These are phyloP conservation scores for Andrographis paniculata DNA, from an alignment of 305 asterid species.

Conservation along the genomic window DNA sequence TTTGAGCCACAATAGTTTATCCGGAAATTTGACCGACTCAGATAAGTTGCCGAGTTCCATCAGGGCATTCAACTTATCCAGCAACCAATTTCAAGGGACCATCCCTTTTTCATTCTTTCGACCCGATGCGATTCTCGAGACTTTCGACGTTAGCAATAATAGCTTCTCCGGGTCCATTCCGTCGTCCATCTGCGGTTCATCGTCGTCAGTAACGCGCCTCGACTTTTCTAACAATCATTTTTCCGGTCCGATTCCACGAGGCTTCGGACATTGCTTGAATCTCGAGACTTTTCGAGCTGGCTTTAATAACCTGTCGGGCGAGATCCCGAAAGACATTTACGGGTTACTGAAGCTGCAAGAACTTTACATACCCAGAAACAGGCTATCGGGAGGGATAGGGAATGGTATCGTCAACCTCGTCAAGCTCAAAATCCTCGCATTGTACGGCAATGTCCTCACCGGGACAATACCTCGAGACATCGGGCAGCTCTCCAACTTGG, in stretches of 20 bases:
- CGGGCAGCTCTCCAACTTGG: slow-evolving; percentile 53
- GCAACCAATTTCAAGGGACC: slow-evolving; percentile 49
- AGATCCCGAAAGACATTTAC: slow-evolving; percentile 52
- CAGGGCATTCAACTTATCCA: slow-evolving; percentile 45
- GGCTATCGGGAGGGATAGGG: slow-evolving; percentile 45
- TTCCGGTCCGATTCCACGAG: slow-evolving; percentile 41
- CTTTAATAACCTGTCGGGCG: slow-evolving; percentile 49
- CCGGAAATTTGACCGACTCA: slow-evolving; percentile 26
- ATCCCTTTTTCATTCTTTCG: slow-evolving; percentile 34
- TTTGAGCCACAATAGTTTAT: slow-evolving; percentile 57
- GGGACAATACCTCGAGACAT: slow-evolving; percentile 60
- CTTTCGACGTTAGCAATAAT: slow-evolving; percentile 61
- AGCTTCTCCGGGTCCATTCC: slow-evolving; percentile 61
- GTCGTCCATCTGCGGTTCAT: slow-evolving; percentile 32
- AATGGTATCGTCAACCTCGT: slow-evolving; percentile 38
- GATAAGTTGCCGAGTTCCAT: slow-evolving; percentile 28
- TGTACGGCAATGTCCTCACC: slow-evolving; percentile 58
- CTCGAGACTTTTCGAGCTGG: slow-evolving; percentile 58
- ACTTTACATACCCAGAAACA: slow-evolving; percentile 57
- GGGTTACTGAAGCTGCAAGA: slow-evolving; percentile 39
- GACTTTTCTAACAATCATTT: slow-evolving; percentile 71
- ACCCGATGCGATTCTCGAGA: slow-evolving; percentile 30
- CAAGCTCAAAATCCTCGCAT: slow-evolving; percentile 44
- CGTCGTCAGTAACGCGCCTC: slow-evolving; percentile 25
- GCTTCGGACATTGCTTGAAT: slow-evolving; percentile 42